Conservation (phyloP, 306 rosid genomes). For the Rubus idaeus region DNA sequence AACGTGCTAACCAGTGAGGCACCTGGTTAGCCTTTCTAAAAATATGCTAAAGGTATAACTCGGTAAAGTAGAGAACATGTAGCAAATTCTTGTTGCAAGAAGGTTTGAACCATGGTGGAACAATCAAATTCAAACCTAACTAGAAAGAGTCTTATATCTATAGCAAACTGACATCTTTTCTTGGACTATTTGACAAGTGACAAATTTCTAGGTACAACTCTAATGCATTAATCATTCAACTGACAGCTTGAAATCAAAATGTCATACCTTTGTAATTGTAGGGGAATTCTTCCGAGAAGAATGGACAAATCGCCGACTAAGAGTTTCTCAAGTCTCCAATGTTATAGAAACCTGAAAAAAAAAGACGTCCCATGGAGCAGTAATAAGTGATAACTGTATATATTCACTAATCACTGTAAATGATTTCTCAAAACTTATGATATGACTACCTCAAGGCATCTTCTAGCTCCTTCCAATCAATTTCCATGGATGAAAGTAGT, state of each 20-base stretch:
- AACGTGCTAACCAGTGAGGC: too few relatives aligned
- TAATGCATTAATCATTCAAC: not conserved
- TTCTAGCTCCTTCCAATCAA: conserved; percentile 55
- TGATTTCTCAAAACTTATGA: conserved; percentile 23
- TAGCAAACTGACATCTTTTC: not conserved
- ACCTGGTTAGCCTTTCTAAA: too few relatives aligned
- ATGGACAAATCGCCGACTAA: conserved; percentile 72
- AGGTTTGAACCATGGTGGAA: too few relatives aligned
- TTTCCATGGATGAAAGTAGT: conserved; percentile 77
- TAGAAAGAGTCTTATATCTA: too few relatives aligned
- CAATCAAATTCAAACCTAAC: too few relatives aligned
- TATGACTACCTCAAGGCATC: conserved; percentile 92
- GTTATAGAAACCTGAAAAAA: conserved; percentile 67
- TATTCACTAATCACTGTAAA: conserved; percentile 2
- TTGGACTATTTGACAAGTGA: not conserved
- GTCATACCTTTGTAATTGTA: conserved; percentile 80
- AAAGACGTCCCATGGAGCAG: conserved; percentile 24
- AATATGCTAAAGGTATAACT: too few relatives aligned
- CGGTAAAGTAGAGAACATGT: too few relatives aligned
- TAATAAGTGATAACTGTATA: conserved; percentile 14
- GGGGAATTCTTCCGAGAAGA: conserved; percentile 94
- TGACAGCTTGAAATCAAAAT: not conserved
- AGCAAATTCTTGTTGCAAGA: too few relatives aligned
- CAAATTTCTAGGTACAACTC: not conserved
- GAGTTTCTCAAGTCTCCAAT: conserved; percentile 90